A percentile compares a stretch with the other conserved stretches of the same genome.
These are phyloP conservation scores for Alternaria ethzedia DNA, from an alignment of 2,329 filamentous ascomycete species.

Conservation along the genomic window DNA sequence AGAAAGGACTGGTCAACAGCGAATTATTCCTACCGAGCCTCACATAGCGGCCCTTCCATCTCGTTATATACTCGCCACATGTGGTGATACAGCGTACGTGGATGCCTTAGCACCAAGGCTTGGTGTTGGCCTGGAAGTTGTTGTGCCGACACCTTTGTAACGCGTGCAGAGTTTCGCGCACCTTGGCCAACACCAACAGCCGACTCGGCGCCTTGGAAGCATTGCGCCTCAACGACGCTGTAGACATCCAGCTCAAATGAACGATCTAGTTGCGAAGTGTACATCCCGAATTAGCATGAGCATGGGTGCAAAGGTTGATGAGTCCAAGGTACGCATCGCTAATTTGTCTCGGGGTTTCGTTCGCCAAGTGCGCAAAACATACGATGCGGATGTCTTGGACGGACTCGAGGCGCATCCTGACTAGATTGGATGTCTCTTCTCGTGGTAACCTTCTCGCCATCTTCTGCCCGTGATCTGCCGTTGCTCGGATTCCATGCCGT, in stretches of 20 bases:
- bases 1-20: conserved; percentile 37
- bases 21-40: conserved; percentile 15
- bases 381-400: background rate
- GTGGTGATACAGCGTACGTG: background rate
- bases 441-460: background rate
- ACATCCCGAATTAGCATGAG: background rate
- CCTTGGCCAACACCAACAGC: conserved; percentile 14
- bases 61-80: conserved; percentile 4
- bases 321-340: background rate
- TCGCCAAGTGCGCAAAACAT: background rate
- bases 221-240: background rate
- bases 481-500: background rate
- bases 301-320: background rate
- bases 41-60: background rate
- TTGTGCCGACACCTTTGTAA: conserved; percentile 23
- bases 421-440: background rate
- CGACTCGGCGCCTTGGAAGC: background rate
- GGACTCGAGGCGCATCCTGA: background rate
- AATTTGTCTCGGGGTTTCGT: background rate
- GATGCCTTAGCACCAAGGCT: conserved; percentile 27
- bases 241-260: background rate
- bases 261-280: background rate
- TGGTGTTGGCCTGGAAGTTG: conserved; percentile 21
- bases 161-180: conserved; percentile 16
- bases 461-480: rapidly evolving